phyloP scores from a whole-genome alignment of 257 asterid species.

The Scutellaria galericulata region DNA sequence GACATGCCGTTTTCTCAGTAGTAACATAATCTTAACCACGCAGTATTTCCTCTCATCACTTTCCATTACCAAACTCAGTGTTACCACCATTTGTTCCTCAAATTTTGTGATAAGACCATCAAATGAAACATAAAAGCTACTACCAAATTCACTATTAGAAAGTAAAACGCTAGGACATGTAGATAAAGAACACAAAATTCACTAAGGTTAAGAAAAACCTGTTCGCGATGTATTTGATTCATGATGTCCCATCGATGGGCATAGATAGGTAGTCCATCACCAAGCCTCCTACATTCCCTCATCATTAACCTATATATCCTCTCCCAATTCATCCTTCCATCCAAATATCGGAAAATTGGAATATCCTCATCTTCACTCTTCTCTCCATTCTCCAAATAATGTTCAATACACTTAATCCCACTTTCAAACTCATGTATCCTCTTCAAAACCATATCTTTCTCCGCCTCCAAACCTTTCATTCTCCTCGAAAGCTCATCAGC shows the following conservation, averaged over 20 bases:
- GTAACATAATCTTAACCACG: neutral
- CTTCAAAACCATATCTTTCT: slow-evolving; percentile 52
- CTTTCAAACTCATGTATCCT: slow-evolving; percentile 68
- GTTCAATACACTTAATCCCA: slow-evolving; percentile 54
- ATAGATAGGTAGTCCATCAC: slow-evolving; percentile 83
- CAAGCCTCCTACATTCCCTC: slow-evolving; percentile 87
- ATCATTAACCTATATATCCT: slow-evolving; percentile 57
- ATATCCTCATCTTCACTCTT: slow-evolving; percentile 28
- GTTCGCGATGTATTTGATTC: slow-evolving; percentile 57
- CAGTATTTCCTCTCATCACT: slow-evolving; percentile 7
- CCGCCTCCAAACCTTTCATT: slow-evolving; percentile 50
- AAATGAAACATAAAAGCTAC: neutral
- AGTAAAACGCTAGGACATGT: neutral
- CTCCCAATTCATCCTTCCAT: slow-evolving; percentile 59
- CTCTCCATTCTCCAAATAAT: slow-evolving; percentile 53
- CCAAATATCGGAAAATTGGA: slow-evolving; percentile 44
- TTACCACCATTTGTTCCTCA: slow-evolving; percentile 2
- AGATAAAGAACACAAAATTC: neutral
- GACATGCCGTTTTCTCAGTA: neutral
- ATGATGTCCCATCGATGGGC: slow-evolving; percentile 59
- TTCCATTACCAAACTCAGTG: slow-evolving; percentile 3
- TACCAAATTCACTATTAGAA: neutral
- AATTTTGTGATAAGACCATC: neutral
- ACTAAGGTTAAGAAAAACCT: slow-evolving; percentile 47
- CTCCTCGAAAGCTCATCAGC: slow-evolving; percentile 35